Evolutionary conservation across 768 basidiomycete species (phyloP).

Genomic region (Boletus barrowsii): DNA sequence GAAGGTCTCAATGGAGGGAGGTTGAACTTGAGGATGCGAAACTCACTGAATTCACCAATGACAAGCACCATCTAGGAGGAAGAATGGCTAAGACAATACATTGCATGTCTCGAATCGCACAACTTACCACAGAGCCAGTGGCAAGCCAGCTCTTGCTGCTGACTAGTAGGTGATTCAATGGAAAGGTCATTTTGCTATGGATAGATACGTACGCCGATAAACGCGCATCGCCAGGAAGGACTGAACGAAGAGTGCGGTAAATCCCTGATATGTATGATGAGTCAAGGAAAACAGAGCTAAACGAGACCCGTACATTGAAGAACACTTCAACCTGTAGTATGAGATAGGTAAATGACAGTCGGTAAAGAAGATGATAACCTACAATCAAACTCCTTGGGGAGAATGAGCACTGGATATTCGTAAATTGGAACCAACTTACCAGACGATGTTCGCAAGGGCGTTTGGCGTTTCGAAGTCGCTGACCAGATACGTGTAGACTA

Average conservation of each 20-base stretch:
- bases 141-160: conserved; percentile 48
- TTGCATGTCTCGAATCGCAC: not conserved
- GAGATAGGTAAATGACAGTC: not conserved
- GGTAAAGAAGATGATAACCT: not conserved
- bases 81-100: not conserved
- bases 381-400: conserved; percentile 27
- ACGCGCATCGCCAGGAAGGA: conserved; percentile 54
- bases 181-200: not conserved
- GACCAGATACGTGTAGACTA: conserved; percentile 51
- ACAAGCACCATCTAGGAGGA: conserved; percentile 32
- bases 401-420: not conserved
- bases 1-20: conserved; percentile 7
- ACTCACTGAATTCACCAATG: conserved; percentile 40
- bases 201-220: conserved; percentile 41
- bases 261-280: conserved; percentile 24
- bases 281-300: not conserved
- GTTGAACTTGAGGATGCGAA: not conserved
- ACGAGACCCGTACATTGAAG: conserved; percentile 41
- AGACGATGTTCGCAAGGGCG: conserved; percentile 38
- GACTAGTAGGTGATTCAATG: conserved; percentile 33
- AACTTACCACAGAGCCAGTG: conserved; percentile 35
- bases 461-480: conserved; percentile 32
- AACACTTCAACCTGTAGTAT: conserved; percentile 46
- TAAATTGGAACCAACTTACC: conserved; percentile 32
- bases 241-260: conserved; percentile 58